Evolutionary conservation across 345 rosid genomes (phyloP), one percentile per base, ranked within the genome.

Genomic region (Geranium rotundifolium): DNA sequence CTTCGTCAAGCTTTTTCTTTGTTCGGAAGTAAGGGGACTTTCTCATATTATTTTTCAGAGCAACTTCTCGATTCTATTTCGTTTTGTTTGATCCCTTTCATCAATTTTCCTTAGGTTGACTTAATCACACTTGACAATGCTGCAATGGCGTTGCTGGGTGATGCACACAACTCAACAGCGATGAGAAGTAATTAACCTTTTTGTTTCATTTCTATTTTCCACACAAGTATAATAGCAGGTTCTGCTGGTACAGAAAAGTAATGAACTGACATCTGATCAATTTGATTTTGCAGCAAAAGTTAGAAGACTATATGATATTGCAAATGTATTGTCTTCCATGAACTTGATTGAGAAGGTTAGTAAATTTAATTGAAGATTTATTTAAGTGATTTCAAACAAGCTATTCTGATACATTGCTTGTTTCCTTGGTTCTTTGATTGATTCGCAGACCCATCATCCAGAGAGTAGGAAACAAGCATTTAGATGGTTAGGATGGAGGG

Each of bases 261-360:
- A 52, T 54, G 54, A 31, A 9, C 59, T 9, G 17, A 59, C 63
- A 5, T 16, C 72, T 73, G 52, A 73, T 56, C 60, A 16, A 67
- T 50, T 55, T 69, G 29, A 15, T 57, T 67, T 20, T 74, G 79
- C 88, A 90, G 97, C 90, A 64, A 90, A 85, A 81, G 80, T 87
- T 55, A 80, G 97, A 73, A 82, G 95, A 63, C 77, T 87, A 17
- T 87, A 90, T 67, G 97, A 87, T 76, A 84, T 90, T 61, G 97
- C 90, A 57, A 90, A 90, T 74, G 90, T 87, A 60, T 81, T 87
- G 65, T 78, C 95, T 62, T 87, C 91, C 4, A 75, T 87, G 77
- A 81, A 82, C 59, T 66, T 90, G 64, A 87, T 90, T 39, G 90
- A 90, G 61, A 90, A 90, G 97, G 95, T 90, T 78, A 46, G 56